A percentile compares a stretch with the other conserved stretches of the same genome.
phyloP scores from a whole-genome alignment of 257 asterid genomes.

The Anisodus tanguticus region DNA sequence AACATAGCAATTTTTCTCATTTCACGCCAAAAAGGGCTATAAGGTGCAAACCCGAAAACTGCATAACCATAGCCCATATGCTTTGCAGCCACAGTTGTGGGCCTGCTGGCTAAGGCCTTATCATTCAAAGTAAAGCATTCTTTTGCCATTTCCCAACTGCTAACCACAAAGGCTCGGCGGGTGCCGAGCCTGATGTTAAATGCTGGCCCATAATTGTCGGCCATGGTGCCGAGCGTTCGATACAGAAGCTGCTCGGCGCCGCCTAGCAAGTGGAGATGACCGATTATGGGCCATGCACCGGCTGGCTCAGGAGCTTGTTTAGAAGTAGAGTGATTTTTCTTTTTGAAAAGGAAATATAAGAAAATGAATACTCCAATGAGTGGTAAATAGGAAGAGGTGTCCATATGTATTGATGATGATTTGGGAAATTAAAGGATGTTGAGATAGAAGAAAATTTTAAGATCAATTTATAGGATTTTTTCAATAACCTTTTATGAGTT shows the following conservation, averaged over 20 bases:
- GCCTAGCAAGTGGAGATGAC: constrained; percentile 41
- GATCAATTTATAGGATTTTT: constrained; percentile 20
- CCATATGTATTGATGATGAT: background rate
- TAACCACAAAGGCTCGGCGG: constrained; percentile 34
- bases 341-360: background rate
- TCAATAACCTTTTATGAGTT: background rate
- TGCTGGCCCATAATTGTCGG: constrained; percentile 32
- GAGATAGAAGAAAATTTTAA: background rate
- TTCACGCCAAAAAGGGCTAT: constrained; percentile 32
- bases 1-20: constrained; percentile 27
- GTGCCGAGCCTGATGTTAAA: constrained; percentile 29
- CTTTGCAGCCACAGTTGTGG: constrained; percentile 29
- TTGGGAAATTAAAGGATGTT: background rate
- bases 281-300: constrained; percentile 47
- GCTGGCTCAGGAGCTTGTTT: constrained; percentile 33
- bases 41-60: constrained; percentile 33
- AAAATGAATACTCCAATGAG: constrained; percentile 8
- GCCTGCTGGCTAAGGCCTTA: constrained; percentile 34
- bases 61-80: constrained; percentile 38
- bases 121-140: constrained; percentile 37
- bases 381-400: background rate
- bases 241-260: constrained; percentile 24
- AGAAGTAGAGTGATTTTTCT: background rate
- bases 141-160: constrained; percentile 31
- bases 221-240: constrained; percentile 18